Base-by-base conservation (phyloP, 1,284 basidiomycete genomes). In the Meripilus lineatus region DNA sequence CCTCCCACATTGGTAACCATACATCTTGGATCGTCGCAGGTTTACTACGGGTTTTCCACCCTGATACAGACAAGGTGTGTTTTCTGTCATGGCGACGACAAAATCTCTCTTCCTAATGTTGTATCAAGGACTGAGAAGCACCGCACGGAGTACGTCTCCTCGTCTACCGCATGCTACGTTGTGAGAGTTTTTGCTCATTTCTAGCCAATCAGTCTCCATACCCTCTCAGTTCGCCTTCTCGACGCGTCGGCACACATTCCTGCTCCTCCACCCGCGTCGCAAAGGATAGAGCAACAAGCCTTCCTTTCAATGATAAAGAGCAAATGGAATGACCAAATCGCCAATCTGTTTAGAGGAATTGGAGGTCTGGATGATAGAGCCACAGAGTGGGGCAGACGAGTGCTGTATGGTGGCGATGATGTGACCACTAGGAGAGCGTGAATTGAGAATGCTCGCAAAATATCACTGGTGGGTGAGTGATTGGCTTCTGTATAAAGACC, bases 21-120 rank as follows among this genome's bases (percentile, higher is more conserved):
- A 5, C 24, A 46, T 46, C 34, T 47, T 32, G n/a, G 13, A 17
- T n/a, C 10, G 17, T 28, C 17, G 3, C 33, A 63, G 61, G 55
- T 63, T 2, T 63, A 63, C 51, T 63, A 62, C 45, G 62, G 62
- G 5, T 59, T 63, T 43, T 60, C 60, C 2, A 54, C 57, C 13
- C 57, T 59, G 59, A 63, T 63, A 18, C 47, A 52, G 4, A 52
- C 49, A 3, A 54, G 56, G 61, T 59, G 38, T 41, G 56, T 17
- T 35, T 5, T 13, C 38, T 17, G 11, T 13, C 24, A 22, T 20
- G 21, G 7, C 25, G 7, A 30, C 3, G 14, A 40, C 15, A 26
- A 17, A 32, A 34, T 25, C 11, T 4, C 4, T 24, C 21, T 15
- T 40, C 4, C 26, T 46, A 28, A 46, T 24, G 24, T 3, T 14